Evolutionary conservation across 202 grass and related monocot genomes (phyloP).

Genomic region (Bolboschoenoplectus hybrid): DNA sequence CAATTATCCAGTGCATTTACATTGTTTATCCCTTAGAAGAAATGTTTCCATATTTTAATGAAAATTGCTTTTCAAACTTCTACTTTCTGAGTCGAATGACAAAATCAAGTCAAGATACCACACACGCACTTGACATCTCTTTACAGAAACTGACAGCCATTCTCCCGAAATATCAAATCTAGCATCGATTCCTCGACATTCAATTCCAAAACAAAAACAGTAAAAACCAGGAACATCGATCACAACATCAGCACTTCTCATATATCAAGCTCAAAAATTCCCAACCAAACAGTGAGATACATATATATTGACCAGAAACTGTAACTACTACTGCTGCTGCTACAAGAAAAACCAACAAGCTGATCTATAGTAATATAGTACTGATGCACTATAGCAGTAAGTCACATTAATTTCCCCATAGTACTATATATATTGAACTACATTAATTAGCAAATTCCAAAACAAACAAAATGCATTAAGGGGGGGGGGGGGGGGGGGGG

Average conservation of each 20-base stretch:
- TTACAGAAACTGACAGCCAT: neutral
- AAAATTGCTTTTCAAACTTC: neutral
- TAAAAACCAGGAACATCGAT: neutral
- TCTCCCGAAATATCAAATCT: constrained; percentile 7
- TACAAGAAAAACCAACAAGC: neutral
- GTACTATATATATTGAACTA: neutral
- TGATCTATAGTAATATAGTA: neutral
- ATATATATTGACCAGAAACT: constrained; percentile 23
- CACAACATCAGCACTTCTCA: neutral
- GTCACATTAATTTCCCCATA: neutral
- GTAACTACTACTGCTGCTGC: neutral
- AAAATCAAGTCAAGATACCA: neutral
- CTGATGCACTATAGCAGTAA: neutral
- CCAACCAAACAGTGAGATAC: neutral
- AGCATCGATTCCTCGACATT: constrained; percentile 13
- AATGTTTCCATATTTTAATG: neutral
- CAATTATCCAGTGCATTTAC: neutral
- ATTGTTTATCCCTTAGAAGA: neutral
- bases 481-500: neutral
- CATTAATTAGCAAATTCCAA: constrained; percentile 15
- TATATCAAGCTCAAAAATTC: neutral
- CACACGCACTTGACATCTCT: neutral
- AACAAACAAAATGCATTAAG: neutral
- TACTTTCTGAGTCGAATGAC: neutral
- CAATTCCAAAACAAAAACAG: constrained; percentile 11